phyloP scores from a whole-genome alignment of 1,139 yeast species.

The Yamadazyma triangularis region DNA sequence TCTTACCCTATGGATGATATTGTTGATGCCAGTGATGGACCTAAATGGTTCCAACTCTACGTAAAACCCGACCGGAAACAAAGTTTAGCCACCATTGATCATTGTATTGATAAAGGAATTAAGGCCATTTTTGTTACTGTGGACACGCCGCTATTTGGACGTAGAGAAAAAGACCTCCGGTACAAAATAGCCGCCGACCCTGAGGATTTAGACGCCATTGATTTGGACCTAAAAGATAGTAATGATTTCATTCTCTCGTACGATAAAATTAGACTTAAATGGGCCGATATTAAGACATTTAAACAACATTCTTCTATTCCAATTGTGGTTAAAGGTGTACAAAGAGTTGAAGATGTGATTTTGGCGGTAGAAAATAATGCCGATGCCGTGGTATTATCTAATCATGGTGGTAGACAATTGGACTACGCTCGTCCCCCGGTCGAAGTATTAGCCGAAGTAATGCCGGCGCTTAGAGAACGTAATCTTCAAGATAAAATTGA shows the following conservation, averaged over 20 bases:
- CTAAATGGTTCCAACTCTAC: slow-evolving; percentile 42
- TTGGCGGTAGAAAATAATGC: slow-evolving; percentile 39
- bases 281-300: slow-evolving; percentile 18
- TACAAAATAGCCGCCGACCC: slow-evolving; percentile 14
- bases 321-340: slow-evolving; percentile 46
- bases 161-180: slow-evolving; percentile 23
- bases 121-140: slow-evolving; percentile 26
- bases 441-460: slow-evolving; percentile 41
- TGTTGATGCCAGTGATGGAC: slow-evolving; percentile 31
- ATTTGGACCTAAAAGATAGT: slow-evolving; percentile 8
- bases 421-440: slow-evolving; percentile 44
- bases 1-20: slow-evolving; percentile 58
- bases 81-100: slow-evolving; percentile 16
- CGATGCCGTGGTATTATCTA: slow-evolving; percentile 45
- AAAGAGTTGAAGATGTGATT: slow-evolving; percentile 45
- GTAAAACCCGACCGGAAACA: slow-evolving; percentile 32
- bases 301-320: slow-evolving; percentile 19
- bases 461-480: slow-evolving; percentile 29
- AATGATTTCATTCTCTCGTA: slow-evolving; percentile 10
- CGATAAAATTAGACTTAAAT: slow-evolving; percentile 13
- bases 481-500: slow-evolving; percentile 31
- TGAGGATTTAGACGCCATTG: slow-evolving; percentile 13
- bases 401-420: slow-evolving; percentile 51
- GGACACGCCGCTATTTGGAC: slow-evolving; percentile 23
- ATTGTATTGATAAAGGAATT: slow-evolving; percentile 20